phyloP scores from a whole-genome alignment of 441 rosid species.

The Isatis lusitanica region DNA sequence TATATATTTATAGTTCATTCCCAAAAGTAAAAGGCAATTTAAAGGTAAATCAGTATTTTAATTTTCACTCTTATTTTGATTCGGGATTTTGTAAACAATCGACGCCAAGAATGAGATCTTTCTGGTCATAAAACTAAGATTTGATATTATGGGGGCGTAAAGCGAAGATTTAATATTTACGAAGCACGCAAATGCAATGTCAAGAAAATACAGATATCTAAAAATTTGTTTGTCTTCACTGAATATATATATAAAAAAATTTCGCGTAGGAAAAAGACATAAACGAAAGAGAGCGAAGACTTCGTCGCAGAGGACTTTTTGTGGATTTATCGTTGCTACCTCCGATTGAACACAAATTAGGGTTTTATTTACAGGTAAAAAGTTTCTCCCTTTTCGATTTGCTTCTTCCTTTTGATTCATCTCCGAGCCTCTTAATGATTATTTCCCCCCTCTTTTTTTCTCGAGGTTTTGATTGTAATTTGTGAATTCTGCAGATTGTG shows the following conservation, averaged over 20 bases:
- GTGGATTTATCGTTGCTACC: slow-evolving; percentile 23
- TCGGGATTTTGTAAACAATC: neutral
- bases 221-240: neutral
- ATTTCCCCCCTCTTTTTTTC: neutral
- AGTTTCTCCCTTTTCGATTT: neutral
- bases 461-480: slow-evolving; percentile 21
- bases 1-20: neutral
- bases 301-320: slow-evolving; percentile 31
- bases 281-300: slow-evolving; percentile 34
- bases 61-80: neutral
- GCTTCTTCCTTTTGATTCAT: neutral
- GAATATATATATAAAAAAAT: slow-evolving; percentile 13
- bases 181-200: slow-evolving; percentile 23
- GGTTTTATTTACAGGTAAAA: slow-evolving; percentile 30
- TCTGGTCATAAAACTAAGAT: neutral
- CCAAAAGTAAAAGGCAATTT: neutral
- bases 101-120: neutral
- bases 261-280: slow-evolving; percentile 34
- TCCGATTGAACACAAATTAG: slow-evolving; percentile 23
- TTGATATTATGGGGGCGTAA: slow-evolving; percentile 15
- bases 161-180: neutral
- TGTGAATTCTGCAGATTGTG: slow-evolving; percentile 28
- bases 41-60: neutral
- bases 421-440: neutral
- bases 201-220: slow-evolving; percentile 16